Evolutionary conservation across 208 protist species (phyloP), one percentile per base, ranked within the genome.

Genomic region (Trypanosoma theileri): DNA sequence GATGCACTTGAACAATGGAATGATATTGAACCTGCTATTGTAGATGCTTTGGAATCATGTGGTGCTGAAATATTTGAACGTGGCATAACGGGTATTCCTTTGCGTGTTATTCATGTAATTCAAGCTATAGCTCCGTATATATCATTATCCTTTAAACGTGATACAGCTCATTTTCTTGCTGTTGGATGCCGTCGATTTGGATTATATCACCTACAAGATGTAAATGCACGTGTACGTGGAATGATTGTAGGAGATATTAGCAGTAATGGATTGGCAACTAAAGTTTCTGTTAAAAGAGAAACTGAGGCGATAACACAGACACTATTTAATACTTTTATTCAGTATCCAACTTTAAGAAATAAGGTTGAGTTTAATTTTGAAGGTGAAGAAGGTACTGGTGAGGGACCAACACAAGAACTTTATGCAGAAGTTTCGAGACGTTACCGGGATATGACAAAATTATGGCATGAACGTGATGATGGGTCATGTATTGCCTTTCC

Each of bases 371-470:
- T 91, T 71, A 81, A 62, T 28, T 94, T 96, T 69, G 72, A 77
- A 44, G 81, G 69, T 16, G 91, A 96, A 69, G 88, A 91, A 66
- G 91, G 91, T 45, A 91, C 84, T 4, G 91, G 91, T 46, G 88
- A 81, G 21, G 91, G 91, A 0, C 91, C 91, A 0, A 94, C 91
- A 45, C 91, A 93, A 68, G 88, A 96, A 71, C 66, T 96, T 17
- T 96, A 96, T 76, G 73, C 86, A 10, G 85, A 93, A 65, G 64
- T 96, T 9, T 92, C 82, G 12, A 61, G 53, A 0, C 60, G 77
- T 46, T 87, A 87, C 66, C 65, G 64, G n/a, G 45, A 42, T 0
- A 57, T 73, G 50, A 48, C 16, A 42, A 58, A 65, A 17, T 57
- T 96, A 17, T 96, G 91, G 91, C 87, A 84, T 59, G 26, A 66